Percentiles rank a stretch among this genome's conserved stretches.
These are phyloP conservation scores for Mesotaenium endlicherianum DNA, from an alignment of 139 green algal species.

Conservation along the genomic window DNA sequence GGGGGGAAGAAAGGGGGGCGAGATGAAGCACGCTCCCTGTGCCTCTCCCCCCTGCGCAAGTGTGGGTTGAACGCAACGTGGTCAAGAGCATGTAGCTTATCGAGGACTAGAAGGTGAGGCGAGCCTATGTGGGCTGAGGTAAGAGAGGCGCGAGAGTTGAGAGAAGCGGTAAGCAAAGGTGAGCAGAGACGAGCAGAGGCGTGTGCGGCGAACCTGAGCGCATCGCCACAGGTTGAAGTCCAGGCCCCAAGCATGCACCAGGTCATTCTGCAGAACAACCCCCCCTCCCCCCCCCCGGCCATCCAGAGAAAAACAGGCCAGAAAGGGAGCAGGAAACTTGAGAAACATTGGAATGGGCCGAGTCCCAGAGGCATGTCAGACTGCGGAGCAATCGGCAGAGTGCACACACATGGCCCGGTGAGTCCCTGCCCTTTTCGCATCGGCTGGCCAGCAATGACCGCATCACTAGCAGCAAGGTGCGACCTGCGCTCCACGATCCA, in stretches of 20 bases:
- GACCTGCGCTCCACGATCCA: no score
- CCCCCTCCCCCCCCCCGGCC: no score
- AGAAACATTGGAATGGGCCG: no score
- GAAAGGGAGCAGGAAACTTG: no score
- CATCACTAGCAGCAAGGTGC: no score
- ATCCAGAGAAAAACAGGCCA: no score
- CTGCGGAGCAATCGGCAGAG: no score
- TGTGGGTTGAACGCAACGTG: not conserved
- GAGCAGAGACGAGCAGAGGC: not conserved
- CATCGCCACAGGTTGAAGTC: conserved; percentile 12
- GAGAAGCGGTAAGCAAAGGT: not conserved
- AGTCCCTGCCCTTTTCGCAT: no score
- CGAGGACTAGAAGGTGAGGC: not conserved
- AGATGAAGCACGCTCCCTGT: not conserved
- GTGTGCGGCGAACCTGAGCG: not conserved
- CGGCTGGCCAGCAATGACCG: no score
- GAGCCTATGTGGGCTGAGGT: not conserved
- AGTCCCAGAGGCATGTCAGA: no score
- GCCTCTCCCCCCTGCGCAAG: not conserved
- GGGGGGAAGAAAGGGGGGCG: not conserved
- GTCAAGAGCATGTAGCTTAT: not conserved
- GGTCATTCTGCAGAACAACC: conserved; percentile 28
- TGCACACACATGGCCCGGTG: no score
- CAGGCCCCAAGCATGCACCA: conserved; percentile 31
- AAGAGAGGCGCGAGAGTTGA: not conserved